A percentile compares a stretch with the other conserved stretches of the same genome.
Conservation (phyloP, 768 basidiomycete genomes). For the Coprinopsis sp. region DNA sequence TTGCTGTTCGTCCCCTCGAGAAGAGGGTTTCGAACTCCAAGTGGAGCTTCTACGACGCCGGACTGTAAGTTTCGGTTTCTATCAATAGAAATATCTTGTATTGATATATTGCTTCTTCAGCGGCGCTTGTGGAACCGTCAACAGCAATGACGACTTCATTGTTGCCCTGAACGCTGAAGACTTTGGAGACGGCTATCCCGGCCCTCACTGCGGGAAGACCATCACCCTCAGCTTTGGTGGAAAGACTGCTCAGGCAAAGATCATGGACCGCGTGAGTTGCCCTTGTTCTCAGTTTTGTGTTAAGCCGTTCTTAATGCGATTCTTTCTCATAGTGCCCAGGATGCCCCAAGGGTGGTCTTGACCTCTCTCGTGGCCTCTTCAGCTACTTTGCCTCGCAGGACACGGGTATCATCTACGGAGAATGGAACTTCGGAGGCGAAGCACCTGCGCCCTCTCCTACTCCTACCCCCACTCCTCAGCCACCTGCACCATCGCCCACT, state of each 20-base stretch:
- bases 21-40: constrained; percentile 19
- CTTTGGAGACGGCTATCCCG: constrained; percentile 58
- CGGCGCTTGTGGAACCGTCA: too few relatives aligned
- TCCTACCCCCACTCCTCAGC: constrained; percentile 7
- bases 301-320: background rate
- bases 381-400: constrained; percentile 45
- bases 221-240: background rate
- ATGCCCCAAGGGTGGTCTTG: constrained; percentile 61
- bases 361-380: constrained; percentile 68
- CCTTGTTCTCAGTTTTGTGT: constrained; percentile 1
- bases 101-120: too few relatives aligned
- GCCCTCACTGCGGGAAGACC: constrained; percentile 28
- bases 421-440: constrained; percentile 47
- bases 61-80: constrained; percentile 18
- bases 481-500: background rate
- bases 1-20: constrained; percentile 2
- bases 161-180: constrained; percentile 28
- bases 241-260: constrained; percentile 41
- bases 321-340: constrained; percentile 50
- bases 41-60: constrained; percentile 30
- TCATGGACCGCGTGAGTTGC: constrained; percentile 56
- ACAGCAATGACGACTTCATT: too few relatives aligned
- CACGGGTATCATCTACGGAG: constrained; percentile 54
- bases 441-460: constrained; percentile 12
- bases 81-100: constrained; percentile 3